A percentile compares a stretch with the other conserved stretches of the same genome.
phyloP scores from a whole-genome alignment of 306 rosid species.

The Bauhinia variegata region DNA sequence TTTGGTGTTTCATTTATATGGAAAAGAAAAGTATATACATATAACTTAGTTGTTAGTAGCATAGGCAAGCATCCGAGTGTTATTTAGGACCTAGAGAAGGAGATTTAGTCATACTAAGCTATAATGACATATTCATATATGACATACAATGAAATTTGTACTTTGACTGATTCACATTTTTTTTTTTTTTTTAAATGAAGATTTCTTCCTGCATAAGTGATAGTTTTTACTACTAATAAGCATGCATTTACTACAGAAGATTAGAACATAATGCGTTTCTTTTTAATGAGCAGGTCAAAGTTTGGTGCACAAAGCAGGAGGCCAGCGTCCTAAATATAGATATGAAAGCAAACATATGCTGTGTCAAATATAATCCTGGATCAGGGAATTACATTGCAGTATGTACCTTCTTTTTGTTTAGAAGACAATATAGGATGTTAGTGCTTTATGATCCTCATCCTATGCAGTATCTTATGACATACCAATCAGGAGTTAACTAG shows the following conservation, averaged over 20 bases:
- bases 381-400: constrained; percentile 88
- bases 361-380: constrained; percentile 97
- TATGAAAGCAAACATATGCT: constrained; percentile 99
- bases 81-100: constrained; percentile 8
- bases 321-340: constrained; percentile 88
- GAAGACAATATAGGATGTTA: constrained; percentile 19
- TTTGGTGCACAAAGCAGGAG: constrained; percentile 96
- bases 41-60: constrained; percentile 6
- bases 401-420: constrained; percentile 45
- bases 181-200: not conserved
- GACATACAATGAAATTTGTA: constrained; percentile 15
- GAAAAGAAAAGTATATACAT: not conserved
- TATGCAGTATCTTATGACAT: constrained; percentile 26
- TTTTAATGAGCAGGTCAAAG: constrained; percentile 73
- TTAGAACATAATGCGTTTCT: constrained; percentile 17
- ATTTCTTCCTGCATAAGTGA: constrained; percentile 14
- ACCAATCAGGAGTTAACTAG: constrained; percentile 33
- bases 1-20: not conserved
- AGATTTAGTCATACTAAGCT: constrained; percentile 14
- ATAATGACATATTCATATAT: not conserved
- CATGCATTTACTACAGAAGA: no score
- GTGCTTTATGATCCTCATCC: constrained; percentile 29
- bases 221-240: constrained; percentile 6
- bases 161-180: not conserved
- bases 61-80: constrained; percentile 12